Evolutionary conservation across 371 early-diverging fungal species (phyloP).

Genomic region (Rhizopus microsporus): DNA sequence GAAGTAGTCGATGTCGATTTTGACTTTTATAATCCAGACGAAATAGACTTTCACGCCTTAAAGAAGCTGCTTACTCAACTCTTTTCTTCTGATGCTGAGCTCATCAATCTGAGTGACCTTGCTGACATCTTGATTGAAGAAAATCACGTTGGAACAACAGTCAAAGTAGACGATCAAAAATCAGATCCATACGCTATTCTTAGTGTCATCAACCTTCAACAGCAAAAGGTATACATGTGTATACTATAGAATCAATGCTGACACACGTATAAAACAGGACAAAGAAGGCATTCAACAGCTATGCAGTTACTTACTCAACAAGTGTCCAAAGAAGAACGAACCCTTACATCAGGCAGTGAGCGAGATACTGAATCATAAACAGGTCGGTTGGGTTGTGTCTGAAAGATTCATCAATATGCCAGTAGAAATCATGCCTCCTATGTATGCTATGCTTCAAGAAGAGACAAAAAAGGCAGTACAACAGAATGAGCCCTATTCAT

Average conservation of each 20-base stretch:
- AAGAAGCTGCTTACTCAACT: slow-evolving; percentile 80
- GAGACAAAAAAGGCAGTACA: slow-evolving; percentile 74
- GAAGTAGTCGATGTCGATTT: slow-evolving; percentile 92
- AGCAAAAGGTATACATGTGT: slow-evolving; percentile 51
- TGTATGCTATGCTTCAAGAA: slow-evolving; percentile 86
- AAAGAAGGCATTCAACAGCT: slow-evolving; percentile 59
- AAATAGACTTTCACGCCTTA: slow-evolving; percentile 89
- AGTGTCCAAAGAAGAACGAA: slow-evolving; percentile 59
- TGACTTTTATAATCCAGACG: slow-evolving; percentile 90
- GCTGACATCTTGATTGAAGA: slow-evolving; percentile 87
- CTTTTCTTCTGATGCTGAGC: slow-evolving; percentile 81
- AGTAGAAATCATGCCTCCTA: slow-evolving; percentile 85
- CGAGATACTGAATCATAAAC: slow-evolving; percentile 46
- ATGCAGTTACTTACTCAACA: slow-evolving; percentile 62
- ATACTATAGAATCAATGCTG: not conserved
- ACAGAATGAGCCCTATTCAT: slow-evolving; percentile 72
- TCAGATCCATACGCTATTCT: slow-evolving; percentile 92
- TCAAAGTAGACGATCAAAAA: slow-evolving; percentile 80
- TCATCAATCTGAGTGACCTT: slow-evolving; percentile 71
- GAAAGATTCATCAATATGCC: slow-evolving; percentile 97
- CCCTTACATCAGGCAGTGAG: slow-evolving; percentile 41
- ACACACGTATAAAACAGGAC: slow-evolving; percentile 32
- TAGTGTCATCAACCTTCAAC: slow-evolving; percentile 74
- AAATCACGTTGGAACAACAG: slow-evolving; percentile 84
- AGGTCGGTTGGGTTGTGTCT: slow-evolving; percentile 78